These are phyloP conservation scores for Chalciporus chontae DNA, from an alignment of 768 basidiomycete species.

Conservation along the genomic window DNA sequence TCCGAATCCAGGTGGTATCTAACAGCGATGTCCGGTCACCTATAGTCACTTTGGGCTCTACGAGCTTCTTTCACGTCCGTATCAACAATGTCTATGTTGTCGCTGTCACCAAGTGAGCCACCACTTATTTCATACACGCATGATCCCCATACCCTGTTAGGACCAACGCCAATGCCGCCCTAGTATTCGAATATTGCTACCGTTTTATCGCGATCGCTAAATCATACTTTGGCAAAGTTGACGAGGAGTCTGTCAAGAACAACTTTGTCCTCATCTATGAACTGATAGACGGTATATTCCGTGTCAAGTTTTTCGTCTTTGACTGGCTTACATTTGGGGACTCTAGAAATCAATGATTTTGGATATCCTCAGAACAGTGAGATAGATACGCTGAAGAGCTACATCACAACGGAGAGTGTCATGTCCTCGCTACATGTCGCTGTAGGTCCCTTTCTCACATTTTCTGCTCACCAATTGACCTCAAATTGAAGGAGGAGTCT, in stretches of 20 bases:
- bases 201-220: slow-evolving; percentile 92
- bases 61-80: slow-evolving; percentile 97
- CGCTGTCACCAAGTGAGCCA: slow-evolving; percentile 86
- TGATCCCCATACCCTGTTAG: slow-evolving; percentile 37
- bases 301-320: slow-evolving; percentile 9
- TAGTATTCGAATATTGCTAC: slow-evolving; percentile 98
- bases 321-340: slow-evolving; percentile 2
- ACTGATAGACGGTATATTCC: slow-evolving; percentile 79
- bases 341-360: slow-evolving; percentile 92
- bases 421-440: slow-evolving; percentile 82
- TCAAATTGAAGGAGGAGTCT: slow-evolving; percentile 75
- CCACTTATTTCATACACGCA: neutral
- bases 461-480: slow-evolving; percentile 2
- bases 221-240: slow-evolving; percentile 97
- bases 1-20: slow-evolving; percentile 97
- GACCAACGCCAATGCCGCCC: slow-evolving; percentile 94
- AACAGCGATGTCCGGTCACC: slow-evolving; percentile 96
- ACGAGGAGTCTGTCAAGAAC: slow-evolving; percentile 98
- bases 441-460: slow-evolving; percentile 40
- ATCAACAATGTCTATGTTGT: slow-evolving; percentile 95
- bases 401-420: slow-evolving; percentile 97
- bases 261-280: slow-evolving; percentile 99
- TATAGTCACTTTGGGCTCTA: slow-evolving; percentile 95
- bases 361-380: slow-evolving; percentile 99
- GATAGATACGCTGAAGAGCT: slow-evolving; percentile 94